phyloP scores from a whole-genome alignment of 2,329 filamentous ascomycete species.

The Biscogniauxia sp. region DNA sequence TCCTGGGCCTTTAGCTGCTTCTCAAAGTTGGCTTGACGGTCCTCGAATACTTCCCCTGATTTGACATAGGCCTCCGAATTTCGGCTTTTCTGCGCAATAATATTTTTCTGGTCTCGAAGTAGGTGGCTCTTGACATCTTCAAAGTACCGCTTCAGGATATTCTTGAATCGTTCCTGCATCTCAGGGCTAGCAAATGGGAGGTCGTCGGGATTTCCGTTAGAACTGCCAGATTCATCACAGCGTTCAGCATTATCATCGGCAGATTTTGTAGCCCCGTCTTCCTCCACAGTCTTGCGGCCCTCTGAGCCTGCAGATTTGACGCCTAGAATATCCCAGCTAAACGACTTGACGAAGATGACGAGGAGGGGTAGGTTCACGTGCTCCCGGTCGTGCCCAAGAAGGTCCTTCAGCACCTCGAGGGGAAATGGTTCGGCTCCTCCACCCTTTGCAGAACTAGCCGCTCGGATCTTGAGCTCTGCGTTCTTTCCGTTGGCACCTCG shows the following conservation, averaged over 20 bases:
- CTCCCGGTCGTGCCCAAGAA: constrained; percentile 89
- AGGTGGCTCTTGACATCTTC: constrained; percentile 90
- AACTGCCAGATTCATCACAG: constrained; percentile 47
- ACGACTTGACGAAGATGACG: constrained; percentile 93
- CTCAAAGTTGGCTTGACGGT: constrained; percentile 93
- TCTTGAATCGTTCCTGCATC: constrained; percentile 80
- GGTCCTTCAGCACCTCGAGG: constrained; percentile 94
- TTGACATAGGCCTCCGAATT: constrained; percentile 99
- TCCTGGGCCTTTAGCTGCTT: constrained; percentile 91
- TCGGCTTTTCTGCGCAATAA: constrained; percentile 81
- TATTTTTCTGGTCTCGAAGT: constrained; percentile 85
- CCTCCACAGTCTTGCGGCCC: constrained; percentile 78
- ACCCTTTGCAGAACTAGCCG: constrained; percentile 54
- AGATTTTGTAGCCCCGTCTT: constrained; percentile 66
- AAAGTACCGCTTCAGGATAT: constrained; percentile 82
- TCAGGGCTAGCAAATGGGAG: constrained; percentile 73
- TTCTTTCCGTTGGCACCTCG: constrained; percentile 63
- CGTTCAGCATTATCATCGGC: constrained; percentile 47
- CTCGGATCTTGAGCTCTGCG: constrained; percentile 56
- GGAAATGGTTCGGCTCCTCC: constrained; percentile 87
- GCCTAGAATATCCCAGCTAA: constrained; percentile 92
- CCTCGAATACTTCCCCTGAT: constrained; percentile 96
- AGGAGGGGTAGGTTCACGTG: constrained; percentile 88
- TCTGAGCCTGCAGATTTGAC: constrained; percentile 70
- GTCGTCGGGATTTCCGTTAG: constrained; percentile 54